Evolutionary conservation across 306 rosid species (phyloP).

Genomic region (Gillenia trifoliata): DNA sequence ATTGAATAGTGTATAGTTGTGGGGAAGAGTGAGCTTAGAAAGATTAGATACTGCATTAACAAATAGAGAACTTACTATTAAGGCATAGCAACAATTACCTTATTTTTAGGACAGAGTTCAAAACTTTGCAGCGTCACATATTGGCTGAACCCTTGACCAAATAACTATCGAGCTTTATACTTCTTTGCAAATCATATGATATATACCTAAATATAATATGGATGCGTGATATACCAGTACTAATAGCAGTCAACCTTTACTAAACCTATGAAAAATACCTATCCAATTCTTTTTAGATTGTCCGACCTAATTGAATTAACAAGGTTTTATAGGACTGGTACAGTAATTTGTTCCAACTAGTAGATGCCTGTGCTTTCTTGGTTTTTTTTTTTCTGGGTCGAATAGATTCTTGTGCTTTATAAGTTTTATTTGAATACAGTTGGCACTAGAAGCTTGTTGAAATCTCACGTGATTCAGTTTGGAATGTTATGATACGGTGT

Average conservation of each 20-base stretch:
- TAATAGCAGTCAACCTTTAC: neutral
- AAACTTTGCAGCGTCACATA: neutral
- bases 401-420: neutral
- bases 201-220: neutral
- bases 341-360: neutral
- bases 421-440: neutral
- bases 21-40: neutral
- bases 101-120: neutral
- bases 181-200: neutral
- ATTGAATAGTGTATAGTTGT: neutral
- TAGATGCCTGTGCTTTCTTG: neutral
- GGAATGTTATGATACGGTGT: neutral
- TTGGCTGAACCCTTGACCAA: neutral
- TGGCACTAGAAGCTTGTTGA: neutral
- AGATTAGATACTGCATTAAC: neutral
- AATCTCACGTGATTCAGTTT: neutral
- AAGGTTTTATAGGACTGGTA: neutral
- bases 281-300: neutral
- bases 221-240: neutral
- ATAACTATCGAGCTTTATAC: neutral
- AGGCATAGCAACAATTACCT: neutral
- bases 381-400: neutral
- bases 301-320: neutral
- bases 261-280: neutral
- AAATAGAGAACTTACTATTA: neutral